Conservation (phyloP, 2,329 filamentous ascomycete species). For the Fusarium lyarnte region DNA sequence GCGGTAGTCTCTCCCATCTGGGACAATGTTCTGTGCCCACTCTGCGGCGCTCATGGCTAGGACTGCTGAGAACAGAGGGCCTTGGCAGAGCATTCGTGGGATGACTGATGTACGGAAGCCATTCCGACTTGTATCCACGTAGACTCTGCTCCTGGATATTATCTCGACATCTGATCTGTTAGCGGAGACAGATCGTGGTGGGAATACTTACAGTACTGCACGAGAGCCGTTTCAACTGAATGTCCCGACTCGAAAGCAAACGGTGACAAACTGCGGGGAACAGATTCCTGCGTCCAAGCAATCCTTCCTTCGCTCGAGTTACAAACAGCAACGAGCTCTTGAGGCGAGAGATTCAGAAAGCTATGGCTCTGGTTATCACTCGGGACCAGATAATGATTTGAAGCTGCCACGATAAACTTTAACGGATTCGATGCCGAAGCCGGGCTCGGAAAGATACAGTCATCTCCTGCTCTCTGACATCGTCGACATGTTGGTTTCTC, state of each 20-base stretch:
- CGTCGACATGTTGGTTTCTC: constrained; percentile 31
- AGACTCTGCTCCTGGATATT: constrained; percentile 38
- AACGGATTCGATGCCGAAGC: constrained; percentile 33
- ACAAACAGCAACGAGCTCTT: constrained; percentile 20
- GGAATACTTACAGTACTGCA: constrained; percentile 36
- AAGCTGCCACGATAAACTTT: constrained; percentile 34
- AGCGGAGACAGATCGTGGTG: neutral
- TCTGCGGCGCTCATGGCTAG: constrained; percentile 40
- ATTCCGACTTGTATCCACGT: constrained; percentile 36
- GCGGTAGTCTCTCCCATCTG: constrained; percentile 33
- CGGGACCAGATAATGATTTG: constrained; percentile 27
- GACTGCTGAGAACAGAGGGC: constrained; percentile 32
- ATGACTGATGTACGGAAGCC: constrained; percentile 37
- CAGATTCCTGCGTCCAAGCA: neutral
- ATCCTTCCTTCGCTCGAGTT: neutral
- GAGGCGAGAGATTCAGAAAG: constrained; percentile 34
- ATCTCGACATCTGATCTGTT: constrained; percentile 33
- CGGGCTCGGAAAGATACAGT: constrained; percentile 31
- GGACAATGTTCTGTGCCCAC: constrained; percentile 31
- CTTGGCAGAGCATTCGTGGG: constrained; percentile 29
- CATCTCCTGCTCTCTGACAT: constrained; percentile 21
- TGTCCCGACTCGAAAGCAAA: constrained; percentile 9
- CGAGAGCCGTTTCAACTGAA: constrained; percentile 25
- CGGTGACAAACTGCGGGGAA: constrained; percentile 17
- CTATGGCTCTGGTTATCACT: neutral